Evolutionary conservation across 495 filamentous ascomycete genomes (phyloP), one percentile per base, ranked within the genome.

Genomic region (Penicillium waksmanii): DNA sequence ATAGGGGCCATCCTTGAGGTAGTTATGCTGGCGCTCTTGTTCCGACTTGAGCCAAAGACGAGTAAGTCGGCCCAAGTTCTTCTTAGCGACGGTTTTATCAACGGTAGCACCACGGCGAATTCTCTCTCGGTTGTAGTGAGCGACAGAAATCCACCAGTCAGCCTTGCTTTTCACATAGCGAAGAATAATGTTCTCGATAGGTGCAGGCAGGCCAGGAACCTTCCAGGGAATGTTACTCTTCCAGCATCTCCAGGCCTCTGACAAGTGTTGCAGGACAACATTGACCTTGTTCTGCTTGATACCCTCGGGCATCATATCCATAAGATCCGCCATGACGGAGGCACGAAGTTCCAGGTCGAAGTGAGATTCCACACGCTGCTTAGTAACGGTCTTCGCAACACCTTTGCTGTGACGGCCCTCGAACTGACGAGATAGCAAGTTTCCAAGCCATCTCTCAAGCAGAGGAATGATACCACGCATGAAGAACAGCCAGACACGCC

Each of bases 201-300:
- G 93, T 3, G 96, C 96, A 42, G 95, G 95, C 51, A 98, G 74
- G 31, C 95, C 95, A 55, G 95, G 95, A 3, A 98, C 95, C 77
- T 98, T 98, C 95, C 95, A 98, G 5, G 95, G 95, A 66, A 98
- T 98, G 68, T 98, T 98, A 82, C 93, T 97, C 89, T 99, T 99
- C 95, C 95, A 99, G 76, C 95, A 99, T 73, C 95, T 83, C 95
- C 95, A 99, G 9, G 95, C 95, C 77, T 99, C 95, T 0, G 92
- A 96, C 23, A 98, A 78, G 84, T 99, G 95, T 67, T 99, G 95
- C 48, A 99, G 80, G 35, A 99, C 94, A 2, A 95, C 96, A 71
- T 98, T 96, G 73, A 99, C 93, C 77, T 99, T 99, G 77, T 94
- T 99, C 70, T 97, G 94, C 77, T 97, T 97, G 81, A 99, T 97